These are phyloP conservation scores for Boletus mariae DNA, from an alignment of 1,284 basidiomycete species.

Conservation along the genomic window DNA sequence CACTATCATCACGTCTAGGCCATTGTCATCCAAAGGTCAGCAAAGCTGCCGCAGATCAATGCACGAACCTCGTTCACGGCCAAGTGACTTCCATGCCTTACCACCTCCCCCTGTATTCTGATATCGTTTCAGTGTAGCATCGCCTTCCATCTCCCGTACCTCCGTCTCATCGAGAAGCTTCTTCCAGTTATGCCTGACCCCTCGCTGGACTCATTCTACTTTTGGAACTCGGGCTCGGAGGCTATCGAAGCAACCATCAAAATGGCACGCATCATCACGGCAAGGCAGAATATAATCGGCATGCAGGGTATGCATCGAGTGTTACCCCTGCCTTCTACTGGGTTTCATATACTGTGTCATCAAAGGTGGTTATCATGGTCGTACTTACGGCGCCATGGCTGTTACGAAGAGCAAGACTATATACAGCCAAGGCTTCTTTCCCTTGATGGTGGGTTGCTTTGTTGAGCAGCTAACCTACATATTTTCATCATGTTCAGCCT, in stretches of 20 bases:
- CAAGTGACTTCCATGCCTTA: slow-evolving; percentile 44
- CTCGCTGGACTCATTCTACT: slow-evolving; percentile 91
- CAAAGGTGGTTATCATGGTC: slow-evolving; percentile 78
- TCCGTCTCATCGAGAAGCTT: slow-evolving; percentile 72
- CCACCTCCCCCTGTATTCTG: neutral
- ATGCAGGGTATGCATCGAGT: slow-evolving; percentile 65
- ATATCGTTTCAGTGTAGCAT: slow-evolving; percentile 62
- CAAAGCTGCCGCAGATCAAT: slow-evolving; percentile 83
- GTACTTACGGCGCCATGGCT: slow-evolving; percentile 85
- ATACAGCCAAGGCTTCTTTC: slow-evolving; percentile 77
- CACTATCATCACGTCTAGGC: slow-evolving; percentile 41
- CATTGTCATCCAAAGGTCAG: slow-evolving; percentile 87
- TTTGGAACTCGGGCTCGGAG: slow-evolving; percentile 94
- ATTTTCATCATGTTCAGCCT: slow-evolving; percentile 46
- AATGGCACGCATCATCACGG: slow-evolving; percentile 74
- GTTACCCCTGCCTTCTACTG: neutral
- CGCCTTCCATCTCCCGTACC: slow-evolving; percentile 72
- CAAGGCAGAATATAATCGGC: slow-evolving; percentile 82
- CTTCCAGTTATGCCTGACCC: slow-evolving; percentile 83
- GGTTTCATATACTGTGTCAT: slow-evolving; percentile 1
- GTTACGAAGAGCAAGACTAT: slow-evolving; percentile 89
- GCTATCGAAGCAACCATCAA: slow-evolving; percentile 84
- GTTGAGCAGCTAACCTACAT: neutral
- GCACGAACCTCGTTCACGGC: slow-evolving; percentile 75
- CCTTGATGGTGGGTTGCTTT: slow-evolving; percentile 66